These are phyloP conservation scores for Chlorella sp. DNA, from an alignment of 139 green algal species.

Conservation along the genomic window DNA sequence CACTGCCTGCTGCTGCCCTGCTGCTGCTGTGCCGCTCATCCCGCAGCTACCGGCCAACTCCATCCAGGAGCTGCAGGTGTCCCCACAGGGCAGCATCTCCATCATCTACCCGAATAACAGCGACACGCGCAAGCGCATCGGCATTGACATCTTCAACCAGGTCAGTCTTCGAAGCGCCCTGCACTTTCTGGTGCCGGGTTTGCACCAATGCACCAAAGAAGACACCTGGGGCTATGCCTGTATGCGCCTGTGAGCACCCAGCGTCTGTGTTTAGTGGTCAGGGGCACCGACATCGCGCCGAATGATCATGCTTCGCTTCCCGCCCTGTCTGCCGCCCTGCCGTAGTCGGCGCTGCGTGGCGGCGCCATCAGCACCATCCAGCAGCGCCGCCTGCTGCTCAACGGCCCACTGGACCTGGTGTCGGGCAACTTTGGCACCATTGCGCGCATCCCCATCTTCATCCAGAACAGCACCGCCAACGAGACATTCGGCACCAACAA, in stretches of 20 bases:
- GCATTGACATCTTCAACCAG: slow-evolving; percentile 17
- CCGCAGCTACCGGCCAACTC: slow-evolving; percentile 9
- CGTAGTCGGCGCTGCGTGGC: slow-evolving; percentile 14
- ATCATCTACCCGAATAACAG: slow-evolving; percentile 17
- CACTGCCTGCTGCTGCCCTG: no score
- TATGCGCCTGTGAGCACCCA: no score
- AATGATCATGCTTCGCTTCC: no score
- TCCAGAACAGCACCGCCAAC: slow-evolving; percentile 6
- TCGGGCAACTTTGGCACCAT: slow-evolving; percentile 16
- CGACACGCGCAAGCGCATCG: slow-evolving; percentile 1
- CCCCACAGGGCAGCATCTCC: slow-evolving; percentile 18
- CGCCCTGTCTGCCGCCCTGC: no score
- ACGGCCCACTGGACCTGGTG: slow-evolving; percentile 22
- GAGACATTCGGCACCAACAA: slow-evolving; percentile 14
- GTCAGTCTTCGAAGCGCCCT: no score
- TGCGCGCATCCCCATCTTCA: slow-evolving; percentile 23
- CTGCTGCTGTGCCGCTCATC: no score
- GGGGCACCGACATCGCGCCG: no score
- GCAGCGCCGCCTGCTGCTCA: slow-evolving; percentile 9
- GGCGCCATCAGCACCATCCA: slow-evolving; percentile 13
- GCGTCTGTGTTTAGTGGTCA: no score
- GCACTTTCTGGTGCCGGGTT: no score
- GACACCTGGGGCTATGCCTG: not conserved
- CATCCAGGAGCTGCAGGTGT: slow-evolving; percentile 27
- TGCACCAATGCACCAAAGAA: no score